Conservation (phyloP, 257 asterid species). For the Salvia rosmarinus region DNA sequence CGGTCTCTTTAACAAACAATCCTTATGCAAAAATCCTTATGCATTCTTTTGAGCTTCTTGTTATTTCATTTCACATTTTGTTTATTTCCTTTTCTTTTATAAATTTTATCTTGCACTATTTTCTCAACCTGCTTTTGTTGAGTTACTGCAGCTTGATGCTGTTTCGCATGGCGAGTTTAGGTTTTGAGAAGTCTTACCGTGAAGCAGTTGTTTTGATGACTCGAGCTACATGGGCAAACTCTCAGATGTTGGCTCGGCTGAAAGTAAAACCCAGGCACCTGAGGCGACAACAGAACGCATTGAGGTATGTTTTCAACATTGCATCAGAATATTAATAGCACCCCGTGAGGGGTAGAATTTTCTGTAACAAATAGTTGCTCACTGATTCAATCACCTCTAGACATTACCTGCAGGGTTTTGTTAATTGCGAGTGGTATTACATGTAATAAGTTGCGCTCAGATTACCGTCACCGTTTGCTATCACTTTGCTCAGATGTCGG, state of each 20-base stretch:
- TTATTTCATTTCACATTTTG: constrained; percentile 10
- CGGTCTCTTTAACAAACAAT: constrained; percentile 31
- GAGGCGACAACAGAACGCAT: constrained; percentile 96
- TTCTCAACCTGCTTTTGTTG: constrained; percentile 67
- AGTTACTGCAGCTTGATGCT: constrained; percentile 98
- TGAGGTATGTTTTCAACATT: constrained; percentile 60
- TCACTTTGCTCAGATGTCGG: constrained; percentile 99
- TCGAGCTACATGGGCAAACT: constrained; percentile 93
- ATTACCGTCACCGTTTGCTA: constrained; percentile 92
- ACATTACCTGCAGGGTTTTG: constrained; percentile 98
- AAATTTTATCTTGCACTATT: constrained; percentile 35
- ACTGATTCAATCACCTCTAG: constrained; percentile 87
- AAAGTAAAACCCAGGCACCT: constrained; percentile 75
- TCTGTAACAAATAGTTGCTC: constrained; percentile 53
- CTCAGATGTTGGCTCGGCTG: constrained; percentile 82
- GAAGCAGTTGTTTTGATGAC: constrained; percentile 94
- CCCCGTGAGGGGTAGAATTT: constrained; percentile 32
- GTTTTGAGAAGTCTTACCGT: constrained; percentile 95
- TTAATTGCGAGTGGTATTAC: constrained; percentile 81
- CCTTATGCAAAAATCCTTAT: constrained; percentile 20
- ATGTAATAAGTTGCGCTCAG: constrained; percentile 73
- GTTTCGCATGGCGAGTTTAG: constrained; percentile 98
- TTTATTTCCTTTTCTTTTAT: neutral
- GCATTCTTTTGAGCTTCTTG: constrained; percentile 27
- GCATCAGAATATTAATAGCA: constrained; percentile 28